These are phyloP conservation scores for Chloris gayana DNA, from an alignment of 176 grass and related monocot species.

Conservation along the genomic window DNA sequence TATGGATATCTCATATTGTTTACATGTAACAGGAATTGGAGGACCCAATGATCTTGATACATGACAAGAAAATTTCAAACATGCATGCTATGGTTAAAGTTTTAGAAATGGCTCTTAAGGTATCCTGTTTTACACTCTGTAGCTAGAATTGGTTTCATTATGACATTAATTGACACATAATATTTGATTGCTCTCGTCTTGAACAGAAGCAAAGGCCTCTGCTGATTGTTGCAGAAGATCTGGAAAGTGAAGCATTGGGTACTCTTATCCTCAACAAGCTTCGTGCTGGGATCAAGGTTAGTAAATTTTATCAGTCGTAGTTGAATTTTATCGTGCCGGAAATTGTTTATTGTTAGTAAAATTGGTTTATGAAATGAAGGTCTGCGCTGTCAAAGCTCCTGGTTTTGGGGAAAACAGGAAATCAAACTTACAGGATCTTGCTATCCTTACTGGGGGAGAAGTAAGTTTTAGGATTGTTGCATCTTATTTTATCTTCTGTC, in stretches of 20 bases:
- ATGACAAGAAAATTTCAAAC: slow-evolving; percentile 96
- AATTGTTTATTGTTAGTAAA: slow-evolving; percentile 1
- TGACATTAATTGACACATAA: background rate
- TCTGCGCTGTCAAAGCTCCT: slow-evolving; percentile 98
- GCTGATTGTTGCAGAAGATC: slow-evolving; percentile 94
- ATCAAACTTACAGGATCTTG: slow-evolving; percentile 91
- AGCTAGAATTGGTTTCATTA: background rate
- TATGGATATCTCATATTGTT: background rate
- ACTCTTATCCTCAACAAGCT: slow-evolving; percentile 97
- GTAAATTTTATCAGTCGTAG: background rate
- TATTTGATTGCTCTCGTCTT: slow-evolving; percentile 22
- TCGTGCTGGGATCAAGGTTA: slow-evolving; percentile 95
- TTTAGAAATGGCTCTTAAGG: slow-evolving; percentile 84
- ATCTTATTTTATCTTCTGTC: background rate
- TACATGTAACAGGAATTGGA: slow-evolving; percentile 72
- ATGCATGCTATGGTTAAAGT: slow-evolving; percentile 80
- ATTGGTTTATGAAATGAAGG: slow-evolving; percentile 42
- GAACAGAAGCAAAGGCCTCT: slow-evolving; percentile 85
- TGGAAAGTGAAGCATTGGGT: slow-evolving; percentile 96
- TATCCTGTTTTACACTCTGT: slow-evolving; percentile 31
- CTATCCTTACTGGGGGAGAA: slow-evolving; percentile 80
- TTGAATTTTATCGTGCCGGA: no score
- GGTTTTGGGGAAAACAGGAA: slow-evolving; percentile 99
- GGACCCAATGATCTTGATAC: slow-evolving; percentile 88
- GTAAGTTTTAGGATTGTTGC: slow-evolving; percentile 40